Evolutionary conservation across 2,329 filamentous ascomycete genomes (phyloP), one percentile per base, ranked within the genome.

Genomic region (Alternaria sp.): DNA sequence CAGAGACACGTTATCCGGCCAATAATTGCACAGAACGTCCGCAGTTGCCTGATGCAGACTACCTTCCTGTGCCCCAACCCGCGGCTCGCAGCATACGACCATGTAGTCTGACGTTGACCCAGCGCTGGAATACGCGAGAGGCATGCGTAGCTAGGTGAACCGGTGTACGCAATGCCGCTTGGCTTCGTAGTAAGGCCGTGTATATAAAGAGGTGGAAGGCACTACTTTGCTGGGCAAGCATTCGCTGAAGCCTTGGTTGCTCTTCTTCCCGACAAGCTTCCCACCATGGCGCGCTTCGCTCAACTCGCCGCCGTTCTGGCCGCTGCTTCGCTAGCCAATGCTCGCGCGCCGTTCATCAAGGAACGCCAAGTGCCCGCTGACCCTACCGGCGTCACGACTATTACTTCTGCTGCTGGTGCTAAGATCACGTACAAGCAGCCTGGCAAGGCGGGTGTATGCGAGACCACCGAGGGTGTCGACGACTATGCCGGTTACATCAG

Each of bases 391-490:
- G 70, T 79, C 5, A 77, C 61, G 50, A 78, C 75, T 1, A 76
- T 79, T 30, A 77, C 72, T 4, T 78, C 75, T 9, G 68, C 73
- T 11, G 74, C 77, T 45, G 77, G 77, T n/a, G 77, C 76, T 10
- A 66, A 70, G 26, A 77, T 78, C 32, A 68, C 72, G 9, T 79
- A 74, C 70, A 79, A 79, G 64, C 75, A 79, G 54, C 76, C 77
- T 11, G 77, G 77, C 8, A 79, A 79, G 49, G 66, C 70, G 79
- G 74, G 47, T 80, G 85, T 77, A 54, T 88, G 62, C 80, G 85
- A 74, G 66, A 77, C 72, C 21, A 75, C 61, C 8, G 68, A 74
- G 25, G 76, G 76, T n/a, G 78, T 80, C 13, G 74, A 78, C 55
- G 77, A 79, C 43, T 80, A 80, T 71, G 67, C 77, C 3, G 78